Conservation (phyloP, 2,329 filamentous ascomycete species). For the Colletotrichum spinosum region DNA sequence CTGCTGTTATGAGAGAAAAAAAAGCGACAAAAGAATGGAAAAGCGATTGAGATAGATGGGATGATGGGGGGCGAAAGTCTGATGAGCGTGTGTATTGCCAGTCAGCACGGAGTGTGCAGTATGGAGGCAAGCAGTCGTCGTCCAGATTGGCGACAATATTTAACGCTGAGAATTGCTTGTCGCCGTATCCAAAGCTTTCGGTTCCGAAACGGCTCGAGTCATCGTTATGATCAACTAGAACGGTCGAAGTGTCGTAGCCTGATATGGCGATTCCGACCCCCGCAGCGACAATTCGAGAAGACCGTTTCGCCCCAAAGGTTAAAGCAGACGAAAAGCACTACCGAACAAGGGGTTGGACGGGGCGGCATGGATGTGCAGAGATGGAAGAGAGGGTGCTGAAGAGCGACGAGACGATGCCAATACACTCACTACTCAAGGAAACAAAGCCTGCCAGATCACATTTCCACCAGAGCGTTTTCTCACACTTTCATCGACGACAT, state of each 20-base stretch:
- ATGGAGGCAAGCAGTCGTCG: constrained; percentile 17
- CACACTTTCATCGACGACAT: neutral
- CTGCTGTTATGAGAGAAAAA: neutral
- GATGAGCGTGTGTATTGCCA: neutral
- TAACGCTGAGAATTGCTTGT: constrained; percentile 28
- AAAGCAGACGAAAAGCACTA: constrained; percentile 26
- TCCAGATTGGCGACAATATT: constrained; percentile 30
- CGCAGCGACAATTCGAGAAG: constrained; percentile 25
- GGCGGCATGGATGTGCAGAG: constrained; percentile 20
- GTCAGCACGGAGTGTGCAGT: constrained; percentile 16
- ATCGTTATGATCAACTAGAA: constrained; percentile 21
- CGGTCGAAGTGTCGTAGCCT: constrained; percentile 25
- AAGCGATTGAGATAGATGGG: constrained; percentile 15
- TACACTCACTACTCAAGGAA: constrained; percentile 10
- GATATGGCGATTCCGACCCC: constrained; percentile 24
- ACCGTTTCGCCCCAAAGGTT: constrained; percentile 34
- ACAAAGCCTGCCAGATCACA: constrained; percentile 10
- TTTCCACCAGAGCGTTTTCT: constrained; percentile 16
- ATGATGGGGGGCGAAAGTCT: constrained; percentile 9
- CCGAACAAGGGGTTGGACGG: constrained; percentile 27
- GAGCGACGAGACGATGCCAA: constrained; percentile 6
- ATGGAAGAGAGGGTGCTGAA: neutral
- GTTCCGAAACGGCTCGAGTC: constrained; percentile 36
- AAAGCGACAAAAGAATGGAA: neutral
- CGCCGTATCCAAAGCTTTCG: constrained; percentile 18